Base-by-base conservation (phyloP, 352 stramenopile species). In the Phytophthora macrochlamydospora region DNA sequence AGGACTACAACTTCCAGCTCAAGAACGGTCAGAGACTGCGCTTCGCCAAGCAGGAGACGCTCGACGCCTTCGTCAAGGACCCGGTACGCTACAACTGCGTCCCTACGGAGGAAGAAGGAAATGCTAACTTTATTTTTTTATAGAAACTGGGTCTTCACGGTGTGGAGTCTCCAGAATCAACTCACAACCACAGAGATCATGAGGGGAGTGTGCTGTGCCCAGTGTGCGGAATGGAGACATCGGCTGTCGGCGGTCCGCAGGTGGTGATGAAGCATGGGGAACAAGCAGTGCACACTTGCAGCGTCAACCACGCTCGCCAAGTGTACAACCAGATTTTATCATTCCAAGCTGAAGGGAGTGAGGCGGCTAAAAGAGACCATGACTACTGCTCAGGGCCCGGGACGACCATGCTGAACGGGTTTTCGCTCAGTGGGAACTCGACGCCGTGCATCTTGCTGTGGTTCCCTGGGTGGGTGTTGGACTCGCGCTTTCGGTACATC, bases 381-480 rank as follows among this genome's bases (percentile, higher is more conserved):
- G 63, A 40, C 8, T 92, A 87, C 60, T 92, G 84, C 55, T 77
- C 75, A 29, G 84, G 84, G 12, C 58, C 79, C 0, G 84, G 84
- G 29, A 92, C 84, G 9, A 87, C 84, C 18, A 92, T 92, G 84
- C 73, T 91, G 13, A 92, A 92, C 50, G 84, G 84, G 0, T 92
- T 92, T 55, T 76, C 79, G 3, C 73, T 90, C 32, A 74, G 60
- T 40, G 54, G 56, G 24, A 72, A 46, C n/a, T 71, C 69, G 8
- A 73, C 74, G 60, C 75, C 80, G 24, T 92, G 84, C 55, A 69
- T 92, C 13, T 42, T 91, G 60, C 75, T 92, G 32, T 92, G 84
- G 84, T 92, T 92, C 56, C 80, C 81, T 51, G 81, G 80, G 12
- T 92, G 84, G 84, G 75, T 91, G 31, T 64, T 92, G 33, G 78